These are phyloP conservation scores for Neonectria neomacrospora DNA, from an alignment of 2,329 filamentous ascomycete genomes.

Conservation along the genomic window DNA sequence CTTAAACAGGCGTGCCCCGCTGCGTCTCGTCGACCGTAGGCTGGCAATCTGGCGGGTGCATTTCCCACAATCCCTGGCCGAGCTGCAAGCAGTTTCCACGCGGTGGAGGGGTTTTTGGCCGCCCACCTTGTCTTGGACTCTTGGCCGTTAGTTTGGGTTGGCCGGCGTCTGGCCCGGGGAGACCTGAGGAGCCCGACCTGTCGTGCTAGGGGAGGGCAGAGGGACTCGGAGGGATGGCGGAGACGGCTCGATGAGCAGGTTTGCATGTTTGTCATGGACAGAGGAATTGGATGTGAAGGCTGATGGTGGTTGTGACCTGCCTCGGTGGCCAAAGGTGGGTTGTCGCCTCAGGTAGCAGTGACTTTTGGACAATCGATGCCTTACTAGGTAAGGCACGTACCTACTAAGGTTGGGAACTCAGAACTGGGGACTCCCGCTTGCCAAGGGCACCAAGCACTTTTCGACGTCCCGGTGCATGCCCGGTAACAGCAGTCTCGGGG, in stretches of 20 bases:
- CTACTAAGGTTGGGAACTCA: neutral
- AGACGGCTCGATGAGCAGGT: neutral
- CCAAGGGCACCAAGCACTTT: slow-evolving; percentile 5
- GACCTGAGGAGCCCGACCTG: slow-evolving; percentile 12
- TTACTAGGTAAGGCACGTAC: neutral
- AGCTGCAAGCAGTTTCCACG: slow-evolving; percentile 3
- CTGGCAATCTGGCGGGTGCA: slow-evolving; percentile 22
- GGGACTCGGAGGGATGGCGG: slow-evolving; percentile 15
- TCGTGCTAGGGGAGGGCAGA: slow-evolving; percentile 1
- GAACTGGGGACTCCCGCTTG: neutral
- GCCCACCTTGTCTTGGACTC: slow-evolving; percentile 7
- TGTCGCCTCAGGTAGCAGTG: slow-evolving; percentile 4
- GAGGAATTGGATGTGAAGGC: slow-evolving; percentile 17
- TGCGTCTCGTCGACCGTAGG: slow-evolving; percentile 1
- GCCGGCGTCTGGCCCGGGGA: slow-evolving; percentile 11
- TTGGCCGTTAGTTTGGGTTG: slow-evolving; percentile 6
- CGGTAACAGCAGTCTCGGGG: neutral
- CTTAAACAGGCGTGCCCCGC: slow-evolving; percentile 10
- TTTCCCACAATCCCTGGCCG: slow-evolving; percentile 16
- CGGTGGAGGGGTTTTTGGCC: slow-evolving; percentile 8
- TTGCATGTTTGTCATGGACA: slow-evolving; percentile 3
- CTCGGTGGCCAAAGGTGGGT: neutral
- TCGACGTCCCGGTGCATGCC: slow-evolving; percentile 14
- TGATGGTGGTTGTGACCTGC: slow-evolving; percentile 16
- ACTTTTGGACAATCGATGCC: slow-evolving; percentile 18